phyloP scores from a whole-genome alignment of 495 filamentous ascomycete genomes.

The Cladorrhinum samala region DNA sequence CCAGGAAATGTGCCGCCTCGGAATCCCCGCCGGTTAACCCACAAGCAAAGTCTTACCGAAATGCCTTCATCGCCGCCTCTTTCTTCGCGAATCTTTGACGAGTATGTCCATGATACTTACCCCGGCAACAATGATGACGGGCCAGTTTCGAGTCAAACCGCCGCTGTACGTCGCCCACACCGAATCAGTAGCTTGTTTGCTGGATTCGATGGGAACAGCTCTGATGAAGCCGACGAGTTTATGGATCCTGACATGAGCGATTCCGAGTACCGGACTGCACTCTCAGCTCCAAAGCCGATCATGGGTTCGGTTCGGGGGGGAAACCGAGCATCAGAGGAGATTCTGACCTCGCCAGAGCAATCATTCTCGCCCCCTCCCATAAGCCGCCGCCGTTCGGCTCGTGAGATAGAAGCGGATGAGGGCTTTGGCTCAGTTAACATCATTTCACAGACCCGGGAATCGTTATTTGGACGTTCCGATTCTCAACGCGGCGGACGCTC shows the following conservation, averaged over 20 bases:
- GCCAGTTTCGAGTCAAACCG: slow-evolving; percentile 56
- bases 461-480: slow-evolving; percentile 23
- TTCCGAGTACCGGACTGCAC: slow-evolving; percentile 56
- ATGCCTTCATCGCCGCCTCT: slow-evolving; percentile 43
- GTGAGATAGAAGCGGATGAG: slow-evolving; percentile 18
- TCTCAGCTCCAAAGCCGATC: slow-evolving; percentile 53
- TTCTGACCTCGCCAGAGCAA: slow-evolving; percentile 30
- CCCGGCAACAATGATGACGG: slow-evolving; percentile 81
- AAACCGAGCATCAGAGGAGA: slow-evolving; percentile 31
- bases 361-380: slow-evolving; percentile 16
- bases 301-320: slow-evolving; percentile 22
- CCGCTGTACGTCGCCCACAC: slow-evolving; percentile 60
- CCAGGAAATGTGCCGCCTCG: slow-evolving; percentile 46
- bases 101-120: slow-evolving; percentile 55
- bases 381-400: slow-evolving; percentile 20
- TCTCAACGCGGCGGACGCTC: slow-evolving; percentile 29
- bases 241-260: slow-evolving; percentile 57
- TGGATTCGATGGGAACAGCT: slow-evolving; percentile 60
- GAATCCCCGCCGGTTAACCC: slow-evolving; percentile 45
- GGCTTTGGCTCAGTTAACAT: slow-evolving; percentile 23
- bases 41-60: slow-evolving; percentile 39
- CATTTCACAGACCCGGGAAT: slow-evolving; percentile 20
- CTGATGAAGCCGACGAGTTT: slow-evolving; percentile 53
- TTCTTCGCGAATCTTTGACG: slow-evolving; percentile 12
- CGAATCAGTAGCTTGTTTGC: slow-evolving; percentile 80